phyloP scores from a whole-genome alignment of 2,329 filamentous ascomycete species.

The Emergomyces pasteurianus region DNA sequence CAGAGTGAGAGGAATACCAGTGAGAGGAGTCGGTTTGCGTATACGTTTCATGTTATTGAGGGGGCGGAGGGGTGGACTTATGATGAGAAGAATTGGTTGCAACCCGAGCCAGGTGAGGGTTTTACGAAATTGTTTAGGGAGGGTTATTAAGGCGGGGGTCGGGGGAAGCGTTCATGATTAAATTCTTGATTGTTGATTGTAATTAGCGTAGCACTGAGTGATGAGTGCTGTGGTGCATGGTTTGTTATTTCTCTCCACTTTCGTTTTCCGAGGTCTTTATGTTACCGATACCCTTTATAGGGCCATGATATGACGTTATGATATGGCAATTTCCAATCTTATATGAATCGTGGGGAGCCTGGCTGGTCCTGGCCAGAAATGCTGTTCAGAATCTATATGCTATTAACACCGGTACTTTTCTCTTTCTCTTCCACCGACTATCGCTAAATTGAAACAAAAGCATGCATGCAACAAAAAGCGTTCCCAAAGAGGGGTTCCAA shows the following conservation, averaged over 20 bases:
- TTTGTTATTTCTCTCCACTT: background rate
- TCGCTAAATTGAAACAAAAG: background rate
- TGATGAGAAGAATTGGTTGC: slow-evolving; percentile 85
- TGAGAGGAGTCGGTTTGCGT: slow-evolving; percentile 78
- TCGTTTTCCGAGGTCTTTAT: background rate
- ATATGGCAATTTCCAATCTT: too few relatives aligned
- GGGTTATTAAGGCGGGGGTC: background rate
- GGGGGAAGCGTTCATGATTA: too few relatives aligned
- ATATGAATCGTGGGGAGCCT: slow-evolving; percentile 10
- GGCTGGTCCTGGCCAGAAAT: background rate
- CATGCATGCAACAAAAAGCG: background rate
- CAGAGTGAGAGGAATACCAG: slow-evolving; percentile 92
- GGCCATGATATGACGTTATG: background rate
- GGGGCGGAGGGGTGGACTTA: slow-evolving; percentile 55
- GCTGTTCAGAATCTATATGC: background rate
- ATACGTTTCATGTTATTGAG: slow-evolving; percentile 96
- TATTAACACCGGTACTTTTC: background rate
- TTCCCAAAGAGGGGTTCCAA: background rate
- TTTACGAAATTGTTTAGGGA: slow-evolving; percentile 56
- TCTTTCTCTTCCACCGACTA: background rate
- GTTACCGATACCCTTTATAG: background rate
- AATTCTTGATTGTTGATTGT: background rate
- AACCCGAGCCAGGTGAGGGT: slow-evolving; percentile 62
- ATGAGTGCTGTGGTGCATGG: background rate
- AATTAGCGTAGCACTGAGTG: background rate